Base-by-base conservation (phyloP, 2,329 filamentous ascomycete species). In the Botrytis galanthina region DNA sequence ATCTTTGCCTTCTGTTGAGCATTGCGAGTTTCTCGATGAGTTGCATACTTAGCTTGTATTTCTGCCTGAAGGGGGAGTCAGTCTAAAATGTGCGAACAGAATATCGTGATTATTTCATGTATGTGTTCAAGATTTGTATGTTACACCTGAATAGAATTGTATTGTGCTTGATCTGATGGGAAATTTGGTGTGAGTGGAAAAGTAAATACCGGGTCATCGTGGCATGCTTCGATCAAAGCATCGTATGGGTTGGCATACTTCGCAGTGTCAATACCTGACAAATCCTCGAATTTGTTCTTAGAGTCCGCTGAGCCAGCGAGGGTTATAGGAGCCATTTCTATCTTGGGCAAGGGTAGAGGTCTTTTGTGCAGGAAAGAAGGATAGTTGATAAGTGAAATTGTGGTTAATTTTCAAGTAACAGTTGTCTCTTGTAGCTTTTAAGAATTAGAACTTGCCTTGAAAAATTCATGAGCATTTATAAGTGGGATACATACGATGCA, bases 11-110 rank as follows among this genome's bases (percentile, higher is more conserved):
- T 91, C 81, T 97, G 94, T 78, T 95, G 90, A 4, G 84, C 85
- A 80, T 97, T 97, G 73, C 95, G 90, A 63, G 88, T 90, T 9
- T 84, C 87, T 69, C 95, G 91, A 80, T 98, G 95, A 1, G 85
- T 86, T 18, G 87, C 85, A 81, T 98, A 98, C 60, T 75, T 77
- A 37, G 75, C 54, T 78, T 81, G 79, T 32, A 81, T 79, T 68
- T 77, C 70, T 42, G 71, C 71, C 80, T 80, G 39, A n/a, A 32
- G 46, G 62, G 66, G 20, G 20, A 18, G 62, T 64, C 14, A 61
- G 73, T 54, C n/a, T 8, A 35, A 54, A 14, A 39, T 18, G 18
- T 46, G 35, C 35, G 42, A 68, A 9, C 16, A 4, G 4, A 54
- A 51, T 22, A 26, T 32, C 35, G 51, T n/a, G 37, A 39, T 16